Conservation (phyloP, 202 grass and related monocot species). For the Setaria viridis region DNA sequence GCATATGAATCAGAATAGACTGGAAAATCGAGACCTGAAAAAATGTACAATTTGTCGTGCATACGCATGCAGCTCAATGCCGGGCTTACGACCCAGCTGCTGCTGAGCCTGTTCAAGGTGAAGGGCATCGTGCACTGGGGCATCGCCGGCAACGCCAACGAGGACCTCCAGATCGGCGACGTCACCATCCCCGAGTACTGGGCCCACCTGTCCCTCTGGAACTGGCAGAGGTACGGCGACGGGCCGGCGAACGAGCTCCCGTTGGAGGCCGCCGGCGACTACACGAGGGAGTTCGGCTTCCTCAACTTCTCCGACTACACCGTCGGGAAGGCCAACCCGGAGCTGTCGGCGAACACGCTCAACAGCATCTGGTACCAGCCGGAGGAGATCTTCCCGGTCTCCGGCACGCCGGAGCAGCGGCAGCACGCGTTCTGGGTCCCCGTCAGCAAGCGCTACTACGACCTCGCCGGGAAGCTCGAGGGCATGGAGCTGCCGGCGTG, state of each 20-base stretch:
- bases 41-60: neutral
- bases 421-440: conserved; percentile 80
- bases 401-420: conserved; percentile 65
- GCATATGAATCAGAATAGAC: no score
- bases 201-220: conserved; percentile 80
- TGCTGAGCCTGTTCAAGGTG: conserved; percentile 72
- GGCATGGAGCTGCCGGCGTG: conserved; percentile 57
- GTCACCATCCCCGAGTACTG: conserved; percentile 74
- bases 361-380: conserved; percentile 91
- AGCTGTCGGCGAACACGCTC: conserved; percentile 47
- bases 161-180: conserved; percentile 80
- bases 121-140: conserved; percentile 87
- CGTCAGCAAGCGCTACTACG: conserved; percentile 52
- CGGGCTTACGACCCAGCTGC: conserved; percentile 70
- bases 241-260: conserved; percentile 61
- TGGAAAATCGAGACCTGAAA: no score
- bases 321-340: conserved; percentile 1
- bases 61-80: conserved; percentile 68
- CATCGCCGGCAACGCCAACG: conserved; percentile 86
- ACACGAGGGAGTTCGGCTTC: conserved; percentile 60
- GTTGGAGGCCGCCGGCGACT: conserved; percentile 68
- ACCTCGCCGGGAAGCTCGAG: conserved; percentile 56
- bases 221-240: conserved; percentile 74
- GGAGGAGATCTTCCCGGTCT: conserved; percentile 77
- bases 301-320: conserved; percentile 86